phyloP scores from a whole-genome alignment of 441 rosid species.

The Corymbia calophylla region DNA sequence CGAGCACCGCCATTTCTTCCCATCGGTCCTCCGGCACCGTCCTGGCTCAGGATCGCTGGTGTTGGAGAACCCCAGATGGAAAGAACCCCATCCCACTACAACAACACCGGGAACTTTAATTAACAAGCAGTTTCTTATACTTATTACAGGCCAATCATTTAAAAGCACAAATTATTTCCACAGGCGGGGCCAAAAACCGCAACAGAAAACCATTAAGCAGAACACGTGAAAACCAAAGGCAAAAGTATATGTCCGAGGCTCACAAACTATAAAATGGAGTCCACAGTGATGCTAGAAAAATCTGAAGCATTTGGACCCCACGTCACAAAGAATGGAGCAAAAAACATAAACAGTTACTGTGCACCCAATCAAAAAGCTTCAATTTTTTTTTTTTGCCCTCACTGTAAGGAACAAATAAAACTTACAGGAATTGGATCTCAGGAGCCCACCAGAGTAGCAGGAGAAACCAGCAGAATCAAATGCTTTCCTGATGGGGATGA shows the following conservation, averaged over 20 bases:
- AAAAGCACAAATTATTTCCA: neutral
- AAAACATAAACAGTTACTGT: neutral
- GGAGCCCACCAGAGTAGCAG: conserved; percentile 29
- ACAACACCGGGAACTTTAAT: neutral
- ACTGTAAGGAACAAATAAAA: neutral
- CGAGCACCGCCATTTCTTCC: conserved; percentile 97
- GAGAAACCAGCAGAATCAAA: conserved; percentile 39
- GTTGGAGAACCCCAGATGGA: conserved; percentile 67
- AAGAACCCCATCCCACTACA: conserved; percentile 68
- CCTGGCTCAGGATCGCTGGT: conserved; percentile 90
- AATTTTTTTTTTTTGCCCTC: neutral
- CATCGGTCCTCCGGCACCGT: conserved; percentile 91
- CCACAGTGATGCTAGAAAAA: neutral
- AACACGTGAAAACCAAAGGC: neutral
- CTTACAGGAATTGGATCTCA: conserved; percentile 63
- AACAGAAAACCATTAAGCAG: neutral
- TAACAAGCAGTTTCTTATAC: neutral
- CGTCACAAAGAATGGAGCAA: neutral
- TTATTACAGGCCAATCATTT: neutral
- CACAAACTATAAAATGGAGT: neutral
- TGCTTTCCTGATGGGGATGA: conserved; percentile 57
- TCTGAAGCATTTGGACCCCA: neutral
- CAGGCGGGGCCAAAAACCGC: neutral
- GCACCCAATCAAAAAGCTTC: neutral
- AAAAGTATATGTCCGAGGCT: neutral